These are phyloP conservation scores for Eremothecium gossypii DNA, from an alignment of 1,139 yeast species.

Conservation along the genomic window DNA sequence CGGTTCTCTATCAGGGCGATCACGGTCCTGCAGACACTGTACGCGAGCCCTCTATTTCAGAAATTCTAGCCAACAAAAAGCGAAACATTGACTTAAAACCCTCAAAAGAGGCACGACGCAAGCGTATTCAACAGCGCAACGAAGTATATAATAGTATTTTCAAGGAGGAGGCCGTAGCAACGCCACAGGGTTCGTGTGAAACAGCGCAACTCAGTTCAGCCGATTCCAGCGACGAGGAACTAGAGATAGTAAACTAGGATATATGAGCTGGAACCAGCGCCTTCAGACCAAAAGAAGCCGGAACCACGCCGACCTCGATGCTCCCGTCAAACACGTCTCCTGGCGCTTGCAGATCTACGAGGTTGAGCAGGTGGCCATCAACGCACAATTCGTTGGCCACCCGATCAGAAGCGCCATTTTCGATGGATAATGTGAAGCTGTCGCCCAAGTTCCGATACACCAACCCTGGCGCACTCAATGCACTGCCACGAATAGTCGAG, in stretches of 20 bases:
- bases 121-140: slow-evolving; percentile 22
- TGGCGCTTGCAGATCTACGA: slow-evolving; percentile 10
- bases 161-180: slow-evolving; percentile 6
- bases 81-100: slow-evolving; percentile 28
- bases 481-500: slow-evolving; percentile 52
- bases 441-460: slow-evolving; percentile 33
- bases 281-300: too few relatives aligned
- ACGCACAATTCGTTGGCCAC: slow-evolving; percentile 40
- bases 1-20: slow-evolving; percentile 16
- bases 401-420: slow-evolving; percentile 17
- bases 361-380: slow-evolving; percentile 37
- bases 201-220: not conserved
- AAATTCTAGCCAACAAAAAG: slow-evolving; percentile 28
- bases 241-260: not conserved
- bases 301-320: too few relatives aligned
- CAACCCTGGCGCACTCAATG: slow-evolving; percentile 39
- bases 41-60: slow-evolving; percentile 19
- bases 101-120: slow-evolving; percentile 23
- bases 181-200: not conserved
- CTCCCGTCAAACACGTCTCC: not conserved
- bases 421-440: slow-evolving; percentile 29
- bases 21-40: slow-evolving; percentile 14
- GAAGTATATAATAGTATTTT: slow-evolving; percentile 16
- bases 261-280: too few relatives aligned
- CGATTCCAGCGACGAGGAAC: slow-evolving; percentile 7